phyloP scores from a whole-genome alignment of 23 red algal species.

The Gracilaria gracilis region DNA sequence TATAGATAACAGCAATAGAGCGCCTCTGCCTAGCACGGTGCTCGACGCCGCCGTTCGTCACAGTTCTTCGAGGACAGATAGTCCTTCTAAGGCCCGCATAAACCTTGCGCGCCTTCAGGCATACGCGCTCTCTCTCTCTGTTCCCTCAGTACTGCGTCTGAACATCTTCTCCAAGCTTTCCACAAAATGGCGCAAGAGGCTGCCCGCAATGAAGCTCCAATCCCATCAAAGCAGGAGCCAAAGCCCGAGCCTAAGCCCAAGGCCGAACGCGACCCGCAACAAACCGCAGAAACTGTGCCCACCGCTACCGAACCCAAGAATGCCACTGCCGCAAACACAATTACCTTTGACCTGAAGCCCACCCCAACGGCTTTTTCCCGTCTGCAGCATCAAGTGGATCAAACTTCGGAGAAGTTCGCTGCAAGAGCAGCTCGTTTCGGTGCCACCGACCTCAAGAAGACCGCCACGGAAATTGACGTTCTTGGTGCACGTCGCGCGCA shows the following conservation, averaged over 20 bases:
- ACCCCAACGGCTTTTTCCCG: slow-evolving; percentile 16
- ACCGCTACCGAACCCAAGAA: neutral
- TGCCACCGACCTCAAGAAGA: neutral
- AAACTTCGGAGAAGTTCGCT: slow-evolving; percentile 21
- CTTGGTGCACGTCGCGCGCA: slow-evolving; percentile 68
- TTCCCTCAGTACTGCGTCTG: neutral
- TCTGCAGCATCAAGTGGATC: neutral
- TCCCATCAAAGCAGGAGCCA: neutral
- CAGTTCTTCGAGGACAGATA: too few species aligned
- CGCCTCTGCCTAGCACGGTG: neutral
- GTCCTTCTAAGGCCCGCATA: too few species aligned
- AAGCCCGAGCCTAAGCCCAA: neutral
- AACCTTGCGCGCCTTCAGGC: too few species aligned
- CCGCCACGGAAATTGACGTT: slow-evolving; percentile 35
- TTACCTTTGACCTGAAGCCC: slow-evolving; percentile 14
- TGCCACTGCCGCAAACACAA: neutral
- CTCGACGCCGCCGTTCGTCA: neutral
- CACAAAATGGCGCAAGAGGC: neutral
- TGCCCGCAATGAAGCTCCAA: neutral
- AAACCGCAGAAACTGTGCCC: neutral
- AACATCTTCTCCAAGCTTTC: neutral
- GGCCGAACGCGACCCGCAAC: neutral
- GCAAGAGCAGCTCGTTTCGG: slow-evolving; percentile 61
- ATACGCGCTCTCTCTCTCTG: too few species aligned
- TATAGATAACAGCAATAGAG: too few species aligned